These are phyloP conservation scores for Euptelea pleiosperma DNA, from an alignment of 164 flowering plant species.

Conservation along the genomic window DNA sequence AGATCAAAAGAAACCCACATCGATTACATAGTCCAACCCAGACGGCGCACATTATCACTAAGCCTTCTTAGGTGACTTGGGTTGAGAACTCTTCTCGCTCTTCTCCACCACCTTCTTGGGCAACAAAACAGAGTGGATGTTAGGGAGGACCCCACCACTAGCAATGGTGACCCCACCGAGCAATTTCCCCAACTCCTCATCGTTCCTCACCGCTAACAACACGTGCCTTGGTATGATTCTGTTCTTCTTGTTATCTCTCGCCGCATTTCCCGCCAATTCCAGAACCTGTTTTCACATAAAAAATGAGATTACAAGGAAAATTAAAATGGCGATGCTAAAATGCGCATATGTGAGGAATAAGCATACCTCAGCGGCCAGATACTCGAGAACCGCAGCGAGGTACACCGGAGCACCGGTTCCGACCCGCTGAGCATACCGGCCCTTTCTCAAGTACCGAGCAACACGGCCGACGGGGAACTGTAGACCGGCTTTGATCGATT, in stretches of 20 bases:
- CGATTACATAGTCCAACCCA: too few species aligned
- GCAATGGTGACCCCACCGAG: conserved; percentile 17
- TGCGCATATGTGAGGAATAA: not conserved
- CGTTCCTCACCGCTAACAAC: conserved; percentile 14
- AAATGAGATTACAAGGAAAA: too few species aligned
- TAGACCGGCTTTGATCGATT: conserved; percentile 9
- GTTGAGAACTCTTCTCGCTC: not conserved
- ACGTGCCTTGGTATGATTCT: conserved; percentile 15
- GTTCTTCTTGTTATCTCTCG: conserved; percentile 14
- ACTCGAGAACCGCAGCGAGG: conserved; percentile 18
- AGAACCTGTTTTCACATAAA: conserved; percentile 4
- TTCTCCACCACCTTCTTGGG: conserved; percentile 15
- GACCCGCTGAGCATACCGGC: conserved; percentile 18
- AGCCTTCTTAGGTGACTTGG: conserved; percentile 6
- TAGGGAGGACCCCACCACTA: conserved; percentile 16
- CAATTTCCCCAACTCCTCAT: conserved; percentile 16
- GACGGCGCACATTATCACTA: too few species aligned
- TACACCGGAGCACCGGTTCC: conserved; percentile 18
- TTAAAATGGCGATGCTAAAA: not conserved
- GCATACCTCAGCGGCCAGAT: conserved; percentile 13
- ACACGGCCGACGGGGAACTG: conserved; percentile 16
- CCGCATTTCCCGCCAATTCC: conserved; percentile 21
- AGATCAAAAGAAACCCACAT: too few species aligned
- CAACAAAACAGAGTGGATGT: conserved; percentile 17
- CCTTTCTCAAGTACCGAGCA: conserved; percentile 16